phyloP scores from a whole-genome alignment of 371 early-diverging fungal species.

The Syncephalastrum monosporum region DNA sequence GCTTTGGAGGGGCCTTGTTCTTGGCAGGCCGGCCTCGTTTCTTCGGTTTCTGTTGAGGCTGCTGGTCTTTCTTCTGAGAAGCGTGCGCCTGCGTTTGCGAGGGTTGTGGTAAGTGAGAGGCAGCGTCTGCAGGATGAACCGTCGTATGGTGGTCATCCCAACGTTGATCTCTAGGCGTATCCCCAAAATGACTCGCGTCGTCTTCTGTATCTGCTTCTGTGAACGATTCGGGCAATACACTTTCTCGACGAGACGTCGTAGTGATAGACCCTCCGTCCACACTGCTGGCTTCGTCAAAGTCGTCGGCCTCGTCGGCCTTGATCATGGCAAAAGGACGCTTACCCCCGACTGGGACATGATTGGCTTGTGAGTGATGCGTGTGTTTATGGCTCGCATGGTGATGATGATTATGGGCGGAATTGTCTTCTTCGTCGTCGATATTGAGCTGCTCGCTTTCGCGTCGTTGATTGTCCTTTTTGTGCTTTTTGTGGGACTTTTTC shows the following conservation, averaged over 20 bases:
- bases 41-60: constrained; percentile 28
- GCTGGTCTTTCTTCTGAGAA: too few relatives aligned
- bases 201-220: constrained; percentile 6
- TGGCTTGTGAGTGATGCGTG: constrained; percentile 14
- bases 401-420: constrained; percentile 4
- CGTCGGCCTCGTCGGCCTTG: constrained; percentile 17
- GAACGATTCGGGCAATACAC: not conserved
- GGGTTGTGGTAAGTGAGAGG: too few relatives aligned
- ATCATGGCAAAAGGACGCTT: constrained; percentile 30
- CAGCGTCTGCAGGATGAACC: constrained; percentile 8
- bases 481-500: constrained; percentile 42
- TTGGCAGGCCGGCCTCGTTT: constrained; percentile 42
- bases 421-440: constrained; percentile 19
- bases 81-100: too few relatives aligned
- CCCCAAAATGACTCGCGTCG: not conserved
- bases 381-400: constrained; percentile 7
- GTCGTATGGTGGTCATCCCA: constrained; percentile 15
- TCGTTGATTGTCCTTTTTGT: constrained; percentile 14
- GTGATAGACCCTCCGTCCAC: constrained; percentile 1
- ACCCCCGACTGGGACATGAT: constrained; percentile 24
- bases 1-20: constrained; percentile 26
- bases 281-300: constrained; percentile 5
- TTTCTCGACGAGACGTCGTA: constrained; percentile 3
- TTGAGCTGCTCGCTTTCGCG: constrained; percentile 20
- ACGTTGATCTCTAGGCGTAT: not conserved